These are phyloP conservation scores for Plectosphaerella plurivora DNA, from an alignment of 2,329 filamentous ascomycete species.

Conservation along the genomic window DNA sequence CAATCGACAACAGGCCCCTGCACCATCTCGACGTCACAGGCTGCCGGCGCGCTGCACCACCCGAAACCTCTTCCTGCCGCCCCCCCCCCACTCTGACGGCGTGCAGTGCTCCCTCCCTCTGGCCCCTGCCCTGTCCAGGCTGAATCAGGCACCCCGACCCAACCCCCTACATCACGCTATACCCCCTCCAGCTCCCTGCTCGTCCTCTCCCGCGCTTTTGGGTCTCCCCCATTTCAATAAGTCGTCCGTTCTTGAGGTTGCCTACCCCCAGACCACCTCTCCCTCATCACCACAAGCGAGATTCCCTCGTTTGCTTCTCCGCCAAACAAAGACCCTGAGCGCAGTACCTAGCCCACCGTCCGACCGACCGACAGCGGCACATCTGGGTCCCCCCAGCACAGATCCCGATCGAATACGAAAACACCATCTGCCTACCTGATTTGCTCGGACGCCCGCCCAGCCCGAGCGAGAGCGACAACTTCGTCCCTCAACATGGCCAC, in stretches of 20 bases:
- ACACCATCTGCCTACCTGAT: neutral
- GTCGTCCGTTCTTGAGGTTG: no score
- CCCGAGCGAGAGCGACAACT: neutral
- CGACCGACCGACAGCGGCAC: conserved; percentile 1
- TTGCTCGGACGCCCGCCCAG: neutral
- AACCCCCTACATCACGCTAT: conserved; percentile 3
- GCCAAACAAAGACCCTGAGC: neutral
- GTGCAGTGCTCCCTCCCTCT: neutral
- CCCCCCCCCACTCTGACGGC: no score
- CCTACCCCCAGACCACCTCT: neutral
- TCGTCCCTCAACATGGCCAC: conserved; percentile 47
- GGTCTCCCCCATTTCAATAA: no score
- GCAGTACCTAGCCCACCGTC: conserved; percentile 5
- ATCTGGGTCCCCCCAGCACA: neutral
- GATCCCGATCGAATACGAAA: neutral
- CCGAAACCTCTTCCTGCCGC: no score
- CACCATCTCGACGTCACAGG: no score
- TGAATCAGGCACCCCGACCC: neutral
- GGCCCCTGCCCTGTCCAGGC: neutral
- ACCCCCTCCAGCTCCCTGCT: neutral
- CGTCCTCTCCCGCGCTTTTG: neutral
- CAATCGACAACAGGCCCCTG: no score
- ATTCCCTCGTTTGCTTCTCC: conserved; percentile 5
- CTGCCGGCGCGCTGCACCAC: no score
- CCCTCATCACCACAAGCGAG: conserved; percentile 5